Conservation (phyloP, 2,329 filamentous ascomycete genomes). For the Botrytis pseudocinerea region DNA sequence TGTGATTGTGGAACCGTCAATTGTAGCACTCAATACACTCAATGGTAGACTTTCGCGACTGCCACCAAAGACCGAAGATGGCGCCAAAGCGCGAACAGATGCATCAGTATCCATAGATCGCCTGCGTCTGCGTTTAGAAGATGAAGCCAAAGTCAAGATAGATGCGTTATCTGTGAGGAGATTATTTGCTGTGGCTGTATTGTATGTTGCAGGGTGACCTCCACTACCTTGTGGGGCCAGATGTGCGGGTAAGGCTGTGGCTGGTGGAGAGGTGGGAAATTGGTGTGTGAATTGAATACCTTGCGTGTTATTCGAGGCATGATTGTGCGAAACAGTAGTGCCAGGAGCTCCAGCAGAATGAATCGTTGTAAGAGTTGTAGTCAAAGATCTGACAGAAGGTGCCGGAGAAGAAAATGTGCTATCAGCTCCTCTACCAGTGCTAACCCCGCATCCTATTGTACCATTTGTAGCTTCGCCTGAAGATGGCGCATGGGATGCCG, state of each 20-base stretch:
- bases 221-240: conserved; percentile 52
- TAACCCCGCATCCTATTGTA: conserved; percentile 66
- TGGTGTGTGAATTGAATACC: conserved; percentile 64
- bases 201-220: conserved; percentile 69
- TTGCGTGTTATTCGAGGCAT: conserved; percentile 34
- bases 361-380: conserved; percentile 82
- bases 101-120: conserved; percentile 84
- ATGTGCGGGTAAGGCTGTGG: conserved; percentile 72
- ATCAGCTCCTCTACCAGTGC: conserved; percentile 66
- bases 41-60: conserved; percentile 78
- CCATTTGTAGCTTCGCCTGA: conserved; percentile 72
- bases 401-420: conserved; percentile 82
- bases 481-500: conserved; percentile 70
- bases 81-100: conserved; percentile 80
- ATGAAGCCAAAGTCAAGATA: conserved; percentile 80
- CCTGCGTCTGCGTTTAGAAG: conserved; percentile 73
- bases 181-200: conserved; percentile 77
- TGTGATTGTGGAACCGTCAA: conserved; percentile 55
- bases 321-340: conserved; percentile 46
- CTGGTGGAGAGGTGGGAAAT: conserved; percentile 63
- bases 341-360: conserved; percentile 67
- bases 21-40: conserved; percentile 72
- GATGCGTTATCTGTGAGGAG: conserved; percentile 83
- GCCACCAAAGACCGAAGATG: conserved; percentile 78
- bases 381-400: conserved; percentile 76